Base-by-base conservation (phyloP, 768 basidiomycete genomes). In the Boletus sp. region DNA sequence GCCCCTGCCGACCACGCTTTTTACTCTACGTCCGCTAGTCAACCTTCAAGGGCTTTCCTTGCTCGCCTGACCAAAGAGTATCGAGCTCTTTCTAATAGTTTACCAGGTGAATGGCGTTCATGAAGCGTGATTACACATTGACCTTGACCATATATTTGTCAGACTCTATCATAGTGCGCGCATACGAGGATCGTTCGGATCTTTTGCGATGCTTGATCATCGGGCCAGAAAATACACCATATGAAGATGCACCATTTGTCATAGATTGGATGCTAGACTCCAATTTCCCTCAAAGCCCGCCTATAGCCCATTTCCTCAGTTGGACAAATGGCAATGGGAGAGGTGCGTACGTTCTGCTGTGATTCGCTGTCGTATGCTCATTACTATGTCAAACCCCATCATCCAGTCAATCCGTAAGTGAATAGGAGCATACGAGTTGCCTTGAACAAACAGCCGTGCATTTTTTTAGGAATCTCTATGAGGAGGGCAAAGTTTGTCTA, bases 311-410 rank as follows among this genome's bases (percentile, higher is more conserved):
- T 74, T 98, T 98, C 72, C 80, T 87, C 48, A 94, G 92, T 58
- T 95, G 93, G 90, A 97, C 94, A 6, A 92, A 93, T 71, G 94
- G 94, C 4, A 92, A 94, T 67, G 94, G 94, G 32, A 79, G 94
- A 78, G 67, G 67, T 69, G n/a, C 7, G 69, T 54, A 15, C 20
- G 2, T 47, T 42, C 29, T 47, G 18, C 33, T 39, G n/a, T 50
- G 30, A 11, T 50, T 47, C 42, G 17, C 4, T 28, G 33, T 33
- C 15, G 44, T 28, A 24, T 47, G 14, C 56, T 55, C 29, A 57
- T 15, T 30, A 6, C 36, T n/a, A 14, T n/a, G 20, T 46, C 37
- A 28, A 49, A 15, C 15, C 10, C 0, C 40, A 12, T 40, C 9
- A 15, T 29, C 28, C 30, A 69, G 89, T 92, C 15, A 92, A 92